Percentiles rank a stretch among this genome's conserved stretches.
phyloP scores from a whole-genome alignment of 768 basidiomycete genomes.

The Postia placenta region DNA sequence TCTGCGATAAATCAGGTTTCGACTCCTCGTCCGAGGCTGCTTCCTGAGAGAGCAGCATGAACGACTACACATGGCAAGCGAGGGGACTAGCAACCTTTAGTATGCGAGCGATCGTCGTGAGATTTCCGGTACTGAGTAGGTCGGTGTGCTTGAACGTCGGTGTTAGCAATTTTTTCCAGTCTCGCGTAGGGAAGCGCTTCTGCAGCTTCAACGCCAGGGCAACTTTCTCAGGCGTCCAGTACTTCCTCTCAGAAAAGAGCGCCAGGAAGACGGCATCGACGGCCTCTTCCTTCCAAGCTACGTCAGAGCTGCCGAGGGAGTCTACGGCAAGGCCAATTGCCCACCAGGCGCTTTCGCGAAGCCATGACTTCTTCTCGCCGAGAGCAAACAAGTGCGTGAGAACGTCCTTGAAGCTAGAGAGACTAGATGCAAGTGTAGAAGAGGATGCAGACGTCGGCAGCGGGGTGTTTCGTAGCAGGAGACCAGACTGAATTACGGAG shows the following conservation, averaged over 20 bases:
- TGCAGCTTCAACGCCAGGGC: conserved; percentile 74
- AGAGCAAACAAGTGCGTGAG: conserved; percentile 57
- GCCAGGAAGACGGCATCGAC: conserved; percentile 41
- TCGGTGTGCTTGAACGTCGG: conserved; percentile 76
- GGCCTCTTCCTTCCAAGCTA: conserved; percentile 69
- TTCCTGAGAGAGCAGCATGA: conserved; percentile 36
- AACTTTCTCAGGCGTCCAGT: conserved; percentile 88
- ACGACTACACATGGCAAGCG: conserved; percentile 8
- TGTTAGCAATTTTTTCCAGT: conserved; percentile 60
- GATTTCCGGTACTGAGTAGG: conserved; percentile 65
- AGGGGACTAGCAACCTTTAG: conserved; percentile 53
- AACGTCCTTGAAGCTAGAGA: conserved; percentile 51
- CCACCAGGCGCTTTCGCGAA: conserved; percentile 91
- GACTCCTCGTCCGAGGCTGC: conserved; percentile 30
- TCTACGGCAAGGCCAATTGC: conserved; percentile 60
- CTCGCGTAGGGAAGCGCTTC: conserved; percentile 45
- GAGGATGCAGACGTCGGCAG: conserved; percentile 49
- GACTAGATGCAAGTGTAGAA: conserved; percentile 46
- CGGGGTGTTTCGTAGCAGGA: conserved; percentile 60
- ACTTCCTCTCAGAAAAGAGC: conserved; percentile 45
- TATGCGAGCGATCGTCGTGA: conserved; percentile 66
- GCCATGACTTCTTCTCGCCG: conserved; percentile 84
- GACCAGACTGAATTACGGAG: conserved; percentile 77
- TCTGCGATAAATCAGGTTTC: conserved; percentile 39
- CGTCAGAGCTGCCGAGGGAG: conserved; percentile 47